phyloP scores from a whole-genome alignment of 768 basidiomycete genomes.

The Suillus alpinus region DNA sequence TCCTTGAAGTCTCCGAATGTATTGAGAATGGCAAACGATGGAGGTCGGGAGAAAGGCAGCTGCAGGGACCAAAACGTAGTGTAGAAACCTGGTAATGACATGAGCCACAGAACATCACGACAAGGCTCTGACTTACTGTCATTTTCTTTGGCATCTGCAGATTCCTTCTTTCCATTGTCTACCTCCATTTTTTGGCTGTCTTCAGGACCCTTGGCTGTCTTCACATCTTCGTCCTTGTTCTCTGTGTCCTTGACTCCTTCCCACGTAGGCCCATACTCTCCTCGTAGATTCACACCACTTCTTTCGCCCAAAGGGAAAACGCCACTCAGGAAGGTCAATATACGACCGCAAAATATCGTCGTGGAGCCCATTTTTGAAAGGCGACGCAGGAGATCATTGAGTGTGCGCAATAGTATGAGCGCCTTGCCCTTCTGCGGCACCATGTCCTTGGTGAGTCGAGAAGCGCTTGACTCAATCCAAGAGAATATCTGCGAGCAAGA shows the following conservation, averaged over 20 bases:
- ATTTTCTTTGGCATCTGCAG: constrained; percentile 41
- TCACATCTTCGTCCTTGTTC: constrained; percentile 32
- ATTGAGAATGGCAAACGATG: constrained; percentile 55
- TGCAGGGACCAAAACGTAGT: constrained; percentile 90
- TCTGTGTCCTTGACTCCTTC: constrained; percentile 53
- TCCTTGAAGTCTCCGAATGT: constrained; percentile 66
- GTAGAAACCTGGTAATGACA: constrained; percentile 61
- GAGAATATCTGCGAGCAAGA: constrained; percentile 87
- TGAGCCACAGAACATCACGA: constrained; percentile 2
- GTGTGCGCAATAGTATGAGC: constrained; percentile 74
- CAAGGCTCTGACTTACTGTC: constrained; percentile 44
- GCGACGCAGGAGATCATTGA: constrained; percentile 84
- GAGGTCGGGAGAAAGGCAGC: constrained; percentile 78
- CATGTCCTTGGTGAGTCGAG: constrained; percentile 72
- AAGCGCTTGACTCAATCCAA: constrained; percentile 77
- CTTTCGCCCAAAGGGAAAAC: constrained; percentile 87
- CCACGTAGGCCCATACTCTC: constrained; percentile 82
- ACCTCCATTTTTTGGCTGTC: constrained; percentile 60
- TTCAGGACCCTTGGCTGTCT: constrained; percentile 28
- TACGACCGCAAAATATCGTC: constrained; percentile 86
- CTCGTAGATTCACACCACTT: constrained; percentile 88
- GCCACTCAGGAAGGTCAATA: constrained; percentile 80
- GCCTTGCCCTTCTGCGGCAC: constrained; percentile 88
- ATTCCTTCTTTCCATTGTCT: constrained; percentile 45
- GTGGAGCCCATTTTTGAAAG: constrained; percentile 84